These are phyloP conservation scores for Sporothrix inflata DNA, from an alignment of 2,329 filamentous ascomycete species.

Conservation along the genomic window DNA sequence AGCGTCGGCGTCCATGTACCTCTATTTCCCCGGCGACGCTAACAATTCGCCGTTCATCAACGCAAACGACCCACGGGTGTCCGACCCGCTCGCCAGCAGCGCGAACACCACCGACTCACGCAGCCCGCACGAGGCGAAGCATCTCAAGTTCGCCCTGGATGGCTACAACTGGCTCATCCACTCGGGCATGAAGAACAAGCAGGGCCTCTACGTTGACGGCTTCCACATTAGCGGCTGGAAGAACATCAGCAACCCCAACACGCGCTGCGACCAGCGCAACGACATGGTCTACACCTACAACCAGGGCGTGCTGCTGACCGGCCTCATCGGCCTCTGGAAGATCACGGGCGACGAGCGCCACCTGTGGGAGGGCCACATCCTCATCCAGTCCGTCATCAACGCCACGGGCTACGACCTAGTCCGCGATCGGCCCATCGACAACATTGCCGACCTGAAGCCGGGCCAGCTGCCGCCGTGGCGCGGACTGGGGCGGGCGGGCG, in stretches of 20 bases:
- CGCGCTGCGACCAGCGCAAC: constrained; percentile 77
- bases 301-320: constrained; percentile 86
- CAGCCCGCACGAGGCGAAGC: constrained; percentile 57
- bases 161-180: constrained; percentile 79
- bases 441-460: constrained; percentile 39
- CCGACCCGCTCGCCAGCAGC: constrained; percentile 22
- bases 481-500: constrained; percentile 75
- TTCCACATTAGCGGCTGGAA: constrained; percentile 77
- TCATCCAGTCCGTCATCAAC: constrained; percentile 72
- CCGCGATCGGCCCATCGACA: constrained; percentile 49
- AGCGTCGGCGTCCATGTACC: constrained; percentile 85
- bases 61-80: constrained; percentile 25
- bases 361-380: constrained; percentile 75
- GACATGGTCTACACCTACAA: constrained; percentile 96
- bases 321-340: constrained; percentile 77
- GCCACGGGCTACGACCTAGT: constrained; percentile 74
- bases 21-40: constrained; percentile 80
- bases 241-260: constrained; percentile 64
- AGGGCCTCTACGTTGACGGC: constrained; percentile 81
- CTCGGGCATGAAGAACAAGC: constrained; percentile 77
- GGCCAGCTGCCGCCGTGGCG: constrained; percentile 62
- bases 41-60: constrained; percentile 69
- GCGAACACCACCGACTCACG: constrained; percentile 19
- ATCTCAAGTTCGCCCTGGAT: constrained; percentile 73
- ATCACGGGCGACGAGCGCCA: constrained; percentile 73